phyloP scores from a whole-genome alignment of 2,329 filamentous ascomycete genomes.

The Phialocephala sp. region DNA sequence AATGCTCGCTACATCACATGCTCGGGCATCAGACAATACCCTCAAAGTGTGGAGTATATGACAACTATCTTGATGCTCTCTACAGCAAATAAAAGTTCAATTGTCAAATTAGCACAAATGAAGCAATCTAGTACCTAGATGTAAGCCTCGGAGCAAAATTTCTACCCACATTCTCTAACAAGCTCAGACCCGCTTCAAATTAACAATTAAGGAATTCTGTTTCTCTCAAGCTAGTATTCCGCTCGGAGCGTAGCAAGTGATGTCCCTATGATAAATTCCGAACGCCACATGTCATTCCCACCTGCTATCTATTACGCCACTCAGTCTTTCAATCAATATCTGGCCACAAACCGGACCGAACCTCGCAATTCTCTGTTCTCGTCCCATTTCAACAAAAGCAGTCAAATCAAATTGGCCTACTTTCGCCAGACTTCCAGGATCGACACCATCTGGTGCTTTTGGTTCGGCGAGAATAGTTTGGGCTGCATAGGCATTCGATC shows the following conservation, averaged over 20 bases:
- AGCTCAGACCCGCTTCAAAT: background rate
- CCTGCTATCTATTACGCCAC: slow-evolving; percentile 54
- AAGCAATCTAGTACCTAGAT: slow-evolving; percentile 22
- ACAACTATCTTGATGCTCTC: slow-evolving; percentile 24
- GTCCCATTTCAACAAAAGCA: slow-evolving; percentile 62
- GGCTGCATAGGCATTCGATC: slow-evolving; percentile 75
- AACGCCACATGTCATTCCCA: slow-evolving; percentile 25
- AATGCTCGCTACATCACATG: slow-evolving; percentile 1
- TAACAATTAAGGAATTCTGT: background rate
- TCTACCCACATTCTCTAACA: slow-evolving; percentile 3
- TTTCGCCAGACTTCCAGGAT: slow-evolving; percentile 26
- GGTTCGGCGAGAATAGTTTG: slow-evolving; percentile 63
- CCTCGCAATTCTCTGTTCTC: slow-evolving; percentile 51
- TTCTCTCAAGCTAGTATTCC: background rate
- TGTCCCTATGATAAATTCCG: background rate
- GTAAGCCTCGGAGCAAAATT: slow-evolving; percentile 18
- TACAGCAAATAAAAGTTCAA: slow-evolving; percentile 27
- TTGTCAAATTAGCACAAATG: slow-evolving; percentile 20
- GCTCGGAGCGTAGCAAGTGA: background rate
- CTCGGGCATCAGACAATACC: slow-evolving; percentile 47
- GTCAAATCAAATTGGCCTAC: slow-evolving; percentile 51
- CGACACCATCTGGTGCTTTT: slow-evolving; percentile 43
- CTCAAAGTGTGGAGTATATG: slow-evolving; percentile 54
- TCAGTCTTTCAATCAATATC: slow-evolving; percentile 58
- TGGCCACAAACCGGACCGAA: slow-evolving; percentile 60